Percentiles rank a stretch among this genome's conserved stretches.
These are phyloP conservation scores for Kodamaea derodonti DNA, from an alignment of 1,139 yeast species.

Conservation along the genomic window DNA sequence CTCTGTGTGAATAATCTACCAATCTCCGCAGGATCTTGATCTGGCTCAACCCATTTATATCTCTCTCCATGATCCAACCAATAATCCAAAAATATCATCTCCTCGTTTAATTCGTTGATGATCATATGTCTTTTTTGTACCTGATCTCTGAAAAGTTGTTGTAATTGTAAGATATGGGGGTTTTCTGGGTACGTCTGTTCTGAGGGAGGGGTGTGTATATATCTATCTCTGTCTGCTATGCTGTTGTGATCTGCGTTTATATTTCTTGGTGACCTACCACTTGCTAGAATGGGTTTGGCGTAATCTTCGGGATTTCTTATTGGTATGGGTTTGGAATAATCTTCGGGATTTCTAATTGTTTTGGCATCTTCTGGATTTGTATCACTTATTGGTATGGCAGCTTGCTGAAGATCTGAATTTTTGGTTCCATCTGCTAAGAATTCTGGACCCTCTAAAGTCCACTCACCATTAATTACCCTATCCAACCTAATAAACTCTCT, in stretches of 20 bases:
- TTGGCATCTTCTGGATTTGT: not conserved
- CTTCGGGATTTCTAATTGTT: not conserved
- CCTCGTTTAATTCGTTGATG: conserved; percentile 33
- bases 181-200: no score
- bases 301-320: not conserved
- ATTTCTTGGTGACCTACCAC: no score
- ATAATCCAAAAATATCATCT: conserved; percentile 34
- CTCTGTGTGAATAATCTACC: conserved; percentile 10
- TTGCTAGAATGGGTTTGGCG: no score
- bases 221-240: no score
- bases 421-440: conserved; percentile 3
- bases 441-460: conserved; percentile 24
- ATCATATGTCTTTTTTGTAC: conserved; percentile 29
- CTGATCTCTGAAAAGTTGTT: conserved; percentile 21
- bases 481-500: conserved; percentile 18
- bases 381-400: not conserved
- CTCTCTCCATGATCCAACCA: conserved; percentile 35
- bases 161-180: conserved; percentile 10
- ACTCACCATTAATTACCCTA: conserved; percentile 21
- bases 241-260: no score
- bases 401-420: not conserved
- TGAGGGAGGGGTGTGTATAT: no score
- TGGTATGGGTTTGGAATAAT: not conserved
- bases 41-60: conserved; percentile 78
- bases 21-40: conserved; percentile 66